These are phyloP conservation scores for Nematocida ironsii DNA, from an alignment of 371 early-diverging fungal genomes.

Conservation along the genomic window DNA sequence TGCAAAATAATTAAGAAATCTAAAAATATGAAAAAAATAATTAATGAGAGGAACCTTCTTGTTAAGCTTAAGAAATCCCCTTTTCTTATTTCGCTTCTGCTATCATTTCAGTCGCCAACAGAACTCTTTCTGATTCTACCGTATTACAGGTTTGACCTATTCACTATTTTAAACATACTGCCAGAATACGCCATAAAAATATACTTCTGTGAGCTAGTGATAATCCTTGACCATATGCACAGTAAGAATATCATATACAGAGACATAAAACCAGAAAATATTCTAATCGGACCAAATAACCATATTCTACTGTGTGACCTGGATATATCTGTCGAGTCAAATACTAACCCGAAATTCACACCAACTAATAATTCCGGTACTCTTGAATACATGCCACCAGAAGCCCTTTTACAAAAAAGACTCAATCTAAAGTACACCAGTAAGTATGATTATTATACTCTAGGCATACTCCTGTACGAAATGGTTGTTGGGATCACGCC, in stretches of 20 bases:
- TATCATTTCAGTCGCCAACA: constrained; percentile 36
- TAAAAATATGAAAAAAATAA: constrained; percentile 8
- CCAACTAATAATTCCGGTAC: constrained; percentile 32
- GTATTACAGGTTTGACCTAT: constrained; percentile 86
- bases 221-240: constrained; percentile 87
- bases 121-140: constrained; percentile 78
- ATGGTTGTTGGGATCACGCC: constrained; percentile 86
- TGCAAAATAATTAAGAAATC: constrained; percentile 85
- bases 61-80: constrained; percentile 27
- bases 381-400: constrained; percentile 79
- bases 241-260: constrained; percentile 87
- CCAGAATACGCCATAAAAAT: constrained; percentile 76
- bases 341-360: not conserved
- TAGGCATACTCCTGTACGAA: constrained; percentile 89
- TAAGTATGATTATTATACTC: constrained; percentile 90
- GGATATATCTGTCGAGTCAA: constrained; percentile 71
- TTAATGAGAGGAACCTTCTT: constrained; percentile 70
- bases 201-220: constrained; percentile 83
- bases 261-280: constrained; percentile 93
- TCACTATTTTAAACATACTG: constrained; percentile 76
- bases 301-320: constrained; percentile 70
- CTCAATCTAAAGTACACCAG: constrained; percentile 88
- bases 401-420: constrained; percentile 86
- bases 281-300: constrained; percentile 77
- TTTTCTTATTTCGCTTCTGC: constrained; percentile 49